Percentiles rank a stretch among this genome's conserved stretches.
These are phyloP conservation scores for Colletotrichum sp. DNA, from an alignment of 2,329 filamentous ascomycete species.

Conservation along the genomic window DNA sequence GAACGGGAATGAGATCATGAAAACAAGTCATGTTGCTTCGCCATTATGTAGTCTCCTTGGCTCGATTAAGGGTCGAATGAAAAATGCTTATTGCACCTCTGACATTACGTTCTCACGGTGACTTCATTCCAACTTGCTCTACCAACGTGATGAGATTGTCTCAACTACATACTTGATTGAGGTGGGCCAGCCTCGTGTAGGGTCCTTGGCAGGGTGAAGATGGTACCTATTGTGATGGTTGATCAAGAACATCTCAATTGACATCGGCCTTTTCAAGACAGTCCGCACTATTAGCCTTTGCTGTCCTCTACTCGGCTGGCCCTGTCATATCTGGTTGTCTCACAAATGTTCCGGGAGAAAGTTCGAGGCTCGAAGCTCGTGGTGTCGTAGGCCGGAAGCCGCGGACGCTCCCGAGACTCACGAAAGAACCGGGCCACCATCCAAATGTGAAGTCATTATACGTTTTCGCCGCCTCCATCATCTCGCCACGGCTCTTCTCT, in stretches of 20 bases:
- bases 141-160: neutral
- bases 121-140: neutral
- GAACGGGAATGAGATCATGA: constrained; percentile 20
- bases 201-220: neutral
- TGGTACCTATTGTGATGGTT: neutral
- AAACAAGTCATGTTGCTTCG: constrained; percentile 15
- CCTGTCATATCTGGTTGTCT: neutral
- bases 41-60: constrained; percentile 15
- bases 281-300: neutral
- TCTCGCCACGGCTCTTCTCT: neutral
- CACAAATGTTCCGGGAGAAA: neutral
- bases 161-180: neutral
- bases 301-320: neutral
- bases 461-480: neutral
- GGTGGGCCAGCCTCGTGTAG: neutral
- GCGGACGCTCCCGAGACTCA: neutral
- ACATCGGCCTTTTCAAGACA: neutral
- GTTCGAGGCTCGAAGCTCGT: neutral
- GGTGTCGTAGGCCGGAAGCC: neutral
- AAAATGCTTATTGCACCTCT: constrained; percentile 4
- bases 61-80: constrained; percentile 6
- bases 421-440: neutral
- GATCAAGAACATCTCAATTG: neutral
- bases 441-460: neutral
- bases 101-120: neutral